These are phyloP conservation scores for Sordariomycetes sp. DNA, from an alignment of 2,329 filamentous ascomycete genomes.

Conservation along the genomic window DNA sequence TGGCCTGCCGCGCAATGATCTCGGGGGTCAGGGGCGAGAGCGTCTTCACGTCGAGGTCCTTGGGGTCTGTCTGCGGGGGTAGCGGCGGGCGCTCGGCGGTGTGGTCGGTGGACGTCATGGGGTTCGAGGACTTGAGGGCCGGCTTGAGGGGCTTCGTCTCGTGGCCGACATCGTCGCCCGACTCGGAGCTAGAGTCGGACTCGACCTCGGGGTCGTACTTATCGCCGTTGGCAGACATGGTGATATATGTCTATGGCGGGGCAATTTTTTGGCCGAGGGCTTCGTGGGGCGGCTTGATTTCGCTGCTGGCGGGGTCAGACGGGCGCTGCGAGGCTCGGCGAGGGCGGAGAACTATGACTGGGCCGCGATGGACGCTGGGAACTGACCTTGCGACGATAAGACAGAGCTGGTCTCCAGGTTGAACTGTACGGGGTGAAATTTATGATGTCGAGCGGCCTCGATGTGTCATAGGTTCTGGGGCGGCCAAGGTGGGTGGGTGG, in stretches of 20 bases:
- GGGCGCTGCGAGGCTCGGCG: neutral
- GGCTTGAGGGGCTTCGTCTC: constrained; percentile 63
- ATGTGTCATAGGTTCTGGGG: constrained; percentile 6
- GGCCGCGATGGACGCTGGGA: neutral
- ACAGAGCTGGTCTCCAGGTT: constrained; percentile 2
- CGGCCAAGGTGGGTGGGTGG: constrained; percentile 1
- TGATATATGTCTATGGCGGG: constrained; percentile 15
- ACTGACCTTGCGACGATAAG: neutral
- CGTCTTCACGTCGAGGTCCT: constrained; percentile 70
- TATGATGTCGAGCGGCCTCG: constrained; percentile 7
- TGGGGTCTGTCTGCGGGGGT: constrained; percentile 88
- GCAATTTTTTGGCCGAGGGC: constrained; percentile 10
- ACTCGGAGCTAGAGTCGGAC: constrained; percentile 51
- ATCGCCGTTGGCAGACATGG: constrained; percentile 49
- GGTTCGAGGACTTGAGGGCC: constrained; percentile 55
- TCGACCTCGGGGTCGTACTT: constrained; percentile 69
- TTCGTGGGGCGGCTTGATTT: constrained; percentile 1
- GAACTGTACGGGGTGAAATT: constrained; percentile 5
- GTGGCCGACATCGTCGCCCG: constrained; percentile 46
- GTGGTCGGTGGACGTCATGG: constrained; percentile 34
- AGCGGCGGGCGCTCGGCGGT: constrained; percentile 41
- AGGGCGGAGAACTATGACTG: neutral
- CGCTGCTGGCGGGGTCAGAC: neutral
- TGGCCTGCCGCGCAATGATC: constrained; percentile 95
- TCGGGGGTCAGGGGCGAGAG: constrained; percentile 85